Percentiles rank a stretch among this genome's conserved stretches.
phyloP scores from a whole-genome alignment of 345 rosid species.

The Melaleuca quinquenervia region DNA sequence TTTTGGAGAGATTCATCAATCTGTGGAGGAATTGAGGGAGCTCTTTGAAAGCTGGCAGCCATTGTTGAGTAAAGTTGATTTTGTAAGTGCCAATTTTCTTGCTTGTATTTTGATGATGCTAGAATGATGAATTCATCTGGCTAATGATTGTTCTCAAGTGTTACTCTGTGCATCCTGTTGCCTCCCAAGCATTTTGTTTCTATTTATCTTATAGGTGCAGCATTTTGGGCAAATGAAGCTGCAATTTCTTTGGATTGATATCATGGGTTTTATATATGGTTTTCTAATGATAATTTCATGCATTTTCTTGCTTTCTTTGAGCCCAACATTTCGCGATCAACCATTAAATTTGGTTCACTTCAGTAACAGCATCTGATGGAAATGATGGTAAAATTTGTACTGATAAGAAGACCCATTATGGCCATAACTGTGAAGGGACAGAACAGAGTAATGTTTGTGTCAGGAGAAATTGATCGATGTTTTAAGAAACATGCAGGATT shows the following conservation, averaged over 20 bases:
- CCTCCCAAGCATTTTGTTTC: not conserved
- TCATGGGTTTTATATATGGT: not conserved
- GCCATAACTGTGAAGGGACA: not conserved
- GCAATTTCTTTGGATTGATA: not conserved
- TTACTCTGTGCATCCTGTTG: not conserved
- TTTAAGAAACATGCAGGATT: not conserved
- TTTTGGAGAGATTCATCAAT: conserved; percentile 55
- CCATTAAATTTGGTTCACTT: not conserved
- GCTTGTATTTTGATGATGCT: not conserved
- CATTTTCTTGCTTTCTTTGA: not conserved
- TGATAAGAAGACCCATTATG: not conserved
- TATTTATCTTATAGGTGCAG: not conserved
- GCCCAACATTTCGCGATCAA: not conserved
- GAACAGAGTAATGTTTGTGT: not conserved
- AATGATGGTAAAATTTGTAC: not conserved
- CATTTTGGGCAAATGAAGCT: not conserved
- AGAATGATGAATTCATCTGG: not conserved
- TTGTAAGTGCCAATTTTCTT: conserved; percentile 42
- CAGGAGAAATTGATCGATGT: not conserved
- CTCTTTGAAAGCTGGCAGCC: conserved; percentile 66
- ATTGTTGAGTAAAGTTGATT: conserved; percentile 66
- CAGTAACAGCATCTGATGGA: not conserved
- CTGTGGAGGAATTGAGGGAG: conserved; percentile 57
- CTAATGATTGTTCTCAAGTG: not conserved
- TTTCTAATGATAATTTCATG: not conserved